Evolutionary conservation across 2,329 filamentous ascomycete genomes (phyloP), one percentile per base, ranked within the genome.

Genomic region (Aspergillus latus): DNA sequence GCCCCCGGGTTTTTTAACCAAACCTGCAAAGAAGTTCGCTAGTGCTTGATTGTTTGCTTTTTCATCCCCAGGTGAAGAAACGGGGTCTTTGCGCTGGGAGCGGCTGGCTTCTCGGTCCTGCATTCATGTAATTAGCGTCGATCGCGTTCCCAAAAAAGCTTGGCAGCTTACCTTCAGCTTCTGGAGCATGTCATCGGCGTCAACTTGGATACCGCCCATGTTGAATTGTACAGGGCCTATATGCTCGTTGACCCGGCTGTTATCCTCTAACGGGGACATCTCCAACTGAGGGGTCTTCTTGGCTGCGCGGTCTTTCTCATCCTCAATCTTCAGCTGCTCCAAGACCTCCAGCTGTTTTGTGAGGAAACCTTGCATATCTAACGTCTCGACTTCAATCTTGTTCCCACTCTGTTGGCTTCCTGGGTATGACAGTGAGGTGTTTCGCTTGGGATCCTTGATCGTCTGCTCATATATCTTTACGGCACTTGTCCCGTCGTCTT

Each of bases 191-290:
- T 96, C 92, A 68, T 96, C 92, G 7, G 92, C 92, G 74, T 97
- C 92, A 30, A 96, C 90, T 70, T 96, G 92, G 61, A 99, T 97
- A 52, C 94, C 94, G 42, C 94, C 94, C 83, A 99, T 94, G 72
- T 99, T 99, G 78, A 97, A 97, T 69, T 96, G 92, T 62, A 97
- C 92, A 0, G 92, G 92, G 0, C 92, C 92, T 67, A 96, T 96
- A 66, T 96, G 92, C 67, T 93, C 89, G 64, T 86, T 87, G 52
- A 83, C 80, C 29, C 74, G 75, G 60, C 66, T 72, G 49, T 71
- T 72, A 51, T 73, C 71, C 50, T 72, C 72, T 56, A 72, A 64
- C n/a, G 67, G 68, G 11, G 66, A 68, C 66, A 70, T 72, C 52
- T 72, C 70, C 54, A 68, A 63, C 57, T 68, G 71, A n/a, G 71